Base-by-base conservation (phyloP, 306 rosid species). In the Cucurbita ficifolia region DNA sequence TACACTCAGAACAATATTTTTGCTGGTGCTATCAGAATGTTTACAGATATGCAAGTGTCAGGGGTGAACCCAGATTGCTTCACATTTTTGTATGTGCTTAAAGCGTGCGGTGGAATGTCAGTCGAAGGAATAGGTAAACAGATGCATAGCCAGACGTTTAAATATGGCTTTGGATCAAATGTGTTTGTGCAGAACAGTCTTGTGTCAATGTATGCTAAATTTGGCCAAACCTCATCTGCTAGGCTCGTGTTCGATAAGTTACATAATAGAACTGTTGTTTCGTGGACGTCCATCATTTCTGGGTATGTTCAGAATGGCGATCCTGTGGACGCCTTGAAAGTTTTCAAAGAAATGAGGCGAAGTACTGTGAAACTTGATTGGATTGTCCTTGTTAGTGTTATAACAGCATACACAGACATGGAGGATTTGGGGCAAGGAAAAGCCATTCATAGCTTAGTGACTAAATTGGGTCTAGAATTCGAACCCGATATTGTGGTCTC, bases 291-390 rank as follows among this genome's bases (percentile, higher is more conserved):
- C 70, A 59, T 75, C 18, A 74, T 74, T 57, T 55, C 77, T 5
- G 77, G 77, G 55, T 74, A 58, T 24, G 68, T 48, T 35, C 77
- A 75, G 38, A 75, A 75, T 59, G 70, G 77, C n/a, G 65, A 58
- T 19, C 77, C 77, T 2, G 11, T 46, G 48, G 77, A 75, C 59
- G 77, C 77, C 48, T 75, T 75, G 70, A 75, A 46, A 11, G 18
- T 75, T 46, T 75, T 58, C 58, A 48, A 42, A 43, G 48, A 60
- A 46, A 75, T 75, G 77, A 75, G 77, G 24, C 70, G n/a, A 46
- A 46, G 70, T 59, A 59, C 46, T 48, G 49, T 59, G 46, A 75
- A 58, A 51, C 70, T 49, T 59, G 77, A 75, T 75, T 75, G 77
- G 77, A 75, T 75, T 59, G 45, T 59, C 35, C 71, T 75, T 14